Percentiles rank a stretch among this genome's conserved stretches.
These are phyloP conservation scores for Strigomonas oncopelti DNA, from an alignment of 208 protist genomes.

Conservation along the genomic window DNA sequence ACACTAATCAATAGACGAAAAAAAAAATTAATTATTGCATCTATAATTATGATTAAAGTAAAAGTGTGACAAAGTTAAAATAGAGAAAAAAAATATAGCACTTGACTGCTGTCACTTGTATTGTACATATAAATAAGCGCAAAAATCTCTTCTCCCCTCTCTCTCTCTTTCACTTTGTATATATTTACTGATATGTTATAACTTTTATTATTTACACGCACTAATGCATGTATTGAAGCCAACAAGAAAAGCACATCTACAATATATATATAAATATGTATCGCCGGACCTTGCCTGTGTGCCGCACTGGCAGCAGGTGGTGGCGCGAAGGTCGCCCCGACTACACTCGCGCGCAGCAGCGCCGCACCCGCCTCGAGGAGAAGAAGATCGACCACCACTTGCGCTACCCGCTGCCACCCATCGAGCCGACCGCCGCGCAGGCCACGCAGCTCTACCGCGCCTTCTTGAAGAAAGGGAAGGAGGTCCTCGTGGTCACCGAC, in stretches of 20 bases:
- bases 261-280: conserved; percentile 13
- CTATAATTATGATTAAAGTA: too few relatives aligned
- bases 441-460: conserved; percentile 65
- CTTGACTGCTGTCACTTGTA: conserved; percentile 2
- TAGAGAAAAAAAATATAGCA: too few relatives aligned
- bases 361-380: conserved; percentile 55
- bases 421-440: conserved; percentile 68
- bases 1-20: too few relatives aligned
- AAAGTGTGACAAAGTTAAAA: too few relatives aligned
- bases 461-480: conserved; percentile 54
- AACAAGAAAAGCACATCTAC: neutral
- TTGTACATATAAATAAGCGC: too few relatives aligned
- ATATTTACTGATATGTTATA: neutral
- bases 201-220: neutral
- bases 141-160: conserved; percentile 5
- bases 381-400: conserved; percentile 50
- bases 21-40: too few relatives aligned
- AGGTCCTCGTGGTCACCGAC: conserved; percentile 64
- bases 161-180: conserved; percentile 4
- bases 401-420: conserved; percentile 40
- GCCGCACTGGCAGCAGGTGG: conserved; percentile 47
- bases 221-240: neutral
- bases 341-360: conserved; percentile 63
- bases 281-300: conserved; percentile 11
- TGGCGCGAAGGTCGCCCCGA: conserved; percentile 75